Evolutionary conservation across 306 rosid genomes (phyloP).

Genomic region (Castanospermum australe): DNA sequence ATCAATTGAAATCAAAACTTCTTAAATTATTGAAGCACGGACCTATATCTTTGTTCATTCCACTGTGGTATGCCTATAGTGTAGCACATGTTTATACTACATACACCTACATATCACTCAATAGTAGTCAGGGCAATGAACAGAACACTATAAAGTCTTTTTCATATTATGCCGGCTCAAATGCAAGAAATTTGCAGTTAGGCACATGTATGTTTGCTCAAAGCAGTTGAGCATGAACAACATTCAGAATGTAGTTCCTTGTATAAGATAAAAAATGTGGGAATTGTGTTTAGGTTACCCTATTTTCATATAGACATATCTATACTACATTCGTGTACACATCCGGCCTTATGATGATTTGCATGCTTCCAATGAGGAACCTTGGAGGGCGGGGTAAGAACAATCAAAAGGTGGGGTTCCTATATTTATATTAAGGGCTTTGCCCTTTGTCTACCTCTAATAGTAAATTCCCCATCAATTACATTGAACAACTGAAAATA

Average conservation of each 20-base stretch:
- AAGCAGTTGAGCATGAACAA: not conserved
- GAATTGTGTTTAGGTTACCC: not conserved
- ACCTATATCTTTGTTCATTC: not conserved
- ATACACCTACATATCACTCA: not conserved
- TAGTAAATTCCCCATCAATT: not conserved
- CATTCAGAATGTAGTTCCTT: not conserved
- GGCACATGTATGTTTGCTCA: not conserved
- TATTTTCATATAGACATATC: not conserved
- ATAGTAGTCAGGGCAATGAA: not conserved
- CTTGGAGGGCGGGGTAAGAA: no score
- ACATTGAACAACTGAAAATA: not conserved
- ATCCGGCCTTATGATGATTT: not conserved
- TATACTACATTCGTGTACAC: not conserved
- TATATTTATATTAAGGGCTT: not conserved
- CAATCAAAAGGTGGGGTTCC: not conserved
- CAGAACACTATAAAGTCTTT: not conserved
- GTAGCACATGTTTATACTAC: not conserved
- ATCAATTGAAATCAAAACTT: not conserved
- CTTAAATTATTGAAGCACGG: not conserved
- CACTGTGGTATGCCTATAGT: not conserved
- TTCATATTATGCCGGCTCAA: not conserved
- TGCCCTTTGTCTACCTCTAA: not conserved
- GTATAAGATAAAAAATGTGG: not conserved
- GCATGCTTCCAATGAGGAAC: not conserved
- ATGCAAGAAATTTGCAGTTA: not conserved